Base-by-base conservation (phyloP, 2,329 filamentous ascomycete species). In the Alternaria ethzedia region DNA sequence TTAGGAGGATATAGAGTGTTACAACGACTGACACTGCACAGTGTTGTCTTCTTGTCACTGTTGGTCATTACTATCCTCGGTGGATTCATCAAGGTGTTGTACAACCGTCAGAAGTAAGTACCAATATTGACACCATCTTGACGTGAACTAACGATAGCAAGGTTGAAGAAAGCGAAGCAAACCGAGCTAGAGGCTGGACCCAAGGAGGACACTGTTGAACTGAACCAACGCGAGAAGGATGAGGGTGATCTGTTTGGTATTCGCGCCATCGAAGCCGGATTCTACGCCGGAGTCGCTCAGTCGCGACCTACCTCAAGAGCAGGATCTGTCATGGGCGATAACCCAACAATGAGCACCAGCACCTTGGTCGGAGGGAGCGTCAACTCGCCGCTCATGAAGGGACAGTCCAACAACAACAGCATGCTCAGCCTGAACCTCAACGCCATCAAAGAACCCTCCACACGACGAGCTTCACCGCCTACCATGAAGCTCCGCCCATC, bases 241-340 rank as follows among this genome's bases (percentile, higher is more conserved):
- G 77, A 80, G 58, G 79, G 79, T 15, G 79, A 81, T 54, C 69
- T 80, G 3, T 81, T 81, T 55, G 79, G 79, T 50, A 70, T 81
- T 46, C 77, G 79, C n/a, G 79, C 79, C 59, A 78, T 81, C 32
- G 79, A 81, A 68, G 78, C 79, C 41, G 79, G 79, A n/a, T 81
- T 79, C 68, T 80, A 73, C 54, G 79, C 77, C 50, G 79, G 79
- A 54, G 77, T 81, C 11, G 73, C 76, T 25, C 79, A 81, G 56
- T 81, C 79, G 23, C 76, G 78, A 46, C 79, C 79, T 21, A 74
- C 71, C 11, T 80, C 79, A 63, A 73, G 76, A 70, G 73, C 77
- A 15, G 73, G 72, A 65, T 80, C 78, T 7, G 57, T 73, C 26
- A 61, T 66, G 21, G 62, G 65, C 20, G 71, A 70, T 21, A 68